Conservation (phyloP, 208 protist genomes). For the Crithidia expoeki region DNA sequence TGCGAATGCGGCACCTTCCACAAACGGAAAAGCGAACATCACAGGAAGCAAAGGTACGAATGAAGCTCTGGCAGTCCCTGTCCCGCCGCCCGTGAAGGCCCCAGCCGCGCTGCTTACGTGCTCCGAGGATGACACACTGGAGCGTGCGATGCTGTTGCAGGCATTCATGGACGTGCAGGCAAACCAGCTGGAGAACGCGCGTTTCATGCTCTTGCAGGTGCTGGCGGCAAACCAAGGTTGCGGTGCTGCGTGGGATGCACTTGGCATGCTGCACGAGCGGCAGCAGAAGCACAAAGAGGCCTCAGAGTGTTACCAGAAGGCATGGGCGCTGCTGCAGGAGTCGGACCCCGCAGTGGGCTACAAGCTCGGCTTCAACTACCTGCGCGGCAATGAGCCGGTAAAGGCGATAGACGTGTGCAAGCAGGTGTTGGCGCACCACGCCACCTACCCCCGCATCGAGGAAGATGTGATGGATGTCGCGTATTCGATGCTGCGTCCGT, state of each 20-base stretch:
- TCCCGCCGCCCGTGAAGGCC: background rate
- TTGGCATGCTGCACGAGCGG: conserved; percentile 91
- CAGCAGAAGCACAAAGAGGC: conserved; percentile 89
- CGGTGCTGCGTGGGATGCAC: conserved; percentile 79
- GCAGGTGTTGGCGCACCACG: conserved; percentile 85
- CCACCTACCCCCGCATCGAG: conserved; percentile 92
- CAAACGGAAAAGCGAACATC: background rate
- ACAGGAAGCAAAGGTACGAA: background rate
- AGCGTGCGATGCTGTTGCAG: conserved; percentile 87
- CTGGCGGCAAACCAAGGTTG: conserved; percentile 83
- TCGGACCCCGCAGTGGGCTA: conserved; percentile 90
- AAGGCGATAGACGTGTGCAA: conserved; percentile 95
- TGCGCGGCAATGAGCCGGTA: conserved; percentile 93
- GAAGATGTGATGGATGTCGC: conserved; percentile 94
- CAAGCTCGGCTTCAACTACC: conserved; percentile 96
- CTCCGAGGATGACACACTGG: conserved; percentile 48
- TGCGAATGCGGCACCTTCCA: background rate
- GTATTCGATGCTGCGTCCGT: conserved; percentile 81
- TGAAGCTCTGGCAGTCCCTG: background rate
- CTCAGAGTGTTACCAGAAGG: conserved; percentile 92
- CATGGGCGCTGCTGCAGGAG: conserved; percentile 92
- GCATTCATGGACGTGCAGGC: conserved; percentile 86
- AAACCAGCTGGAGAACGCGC: conserved; percentile 83
- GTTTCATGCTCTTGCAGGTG: conserved; percentile 58
- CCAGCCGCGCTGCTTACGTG: conserved; percentile 24